phyloP scores from a whole-genome alignment of 108 stramenopile species.

The Craspedostauros australis region DNA sequence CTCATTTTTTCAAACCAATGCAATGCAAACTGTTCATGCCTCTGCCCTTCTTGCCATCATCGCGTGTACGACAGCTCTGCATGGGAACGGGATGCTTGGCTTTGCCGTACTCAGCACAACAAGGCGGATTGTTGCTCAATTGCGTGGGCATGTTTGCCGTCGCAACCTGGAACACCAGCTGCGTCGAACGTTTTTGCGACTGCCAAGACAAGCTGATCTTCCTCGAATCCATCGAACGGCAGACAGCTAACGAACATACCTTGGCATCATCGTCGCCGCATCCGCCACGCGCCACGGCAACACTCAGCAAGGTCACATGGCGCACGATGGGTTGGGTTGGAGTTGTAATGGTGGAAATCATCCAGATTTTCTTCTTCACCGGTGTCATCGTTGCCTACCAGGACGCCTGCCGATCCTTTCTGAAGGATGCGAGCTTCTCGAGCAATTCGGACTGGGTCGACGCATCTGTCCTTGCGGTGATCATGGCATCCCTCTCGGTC shows the following conservation, averaged over 20 bases:
- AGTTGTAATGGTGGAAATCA: slow-evolving; percentile 43
- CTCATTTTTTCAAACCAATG: too few relatives aligned
- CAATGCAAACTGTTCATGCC: too few relatives aligned
- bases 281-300: slow-evolving; percentile 50
- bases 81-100: slow-evolving; percentile 75
- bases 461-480: slow-evolving; percentile 31
- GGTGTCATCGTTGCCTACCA: slow-evolving; percentile 65
- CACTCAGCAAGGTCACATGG: slow-evolving; percentile 58
- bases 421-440: slow-evolving; percentile 47
- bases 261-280: slow-evolving; percentile 1
- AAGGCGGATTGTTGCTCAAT: slow-evolving; percentile 62
- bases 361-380: slow-evolving; percentile 49
- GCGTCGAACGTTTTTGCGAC: slow-evolving; percentile 43
- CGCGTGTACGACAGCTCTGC: slow-evolving; percentile 39
- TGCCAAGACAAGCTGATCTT: slow-evolving; percentile 11
- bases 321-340: slow-evolving; percentile 57
- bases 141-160: slow-evolving; percentile 43
- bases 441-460: slow-evolving; percentile 22
- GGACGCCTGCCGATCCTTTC: slow-evolving; percentile 53
- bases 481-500: slow-evolving; percentile 44
- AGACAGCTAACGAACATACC: background rate
- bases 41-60: too few relatives aligned
- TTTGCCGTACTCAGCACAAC: slow-evolving; percentile 63
- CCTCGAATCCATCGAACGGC: background rate
- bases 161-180: slow-evolving; percentile 65